These are phyloP conservation scores for Kwoniella bestiolae DNA, from an alignment of 768 basidiomycete genomes.

Conservation along the genomic window DNA sequence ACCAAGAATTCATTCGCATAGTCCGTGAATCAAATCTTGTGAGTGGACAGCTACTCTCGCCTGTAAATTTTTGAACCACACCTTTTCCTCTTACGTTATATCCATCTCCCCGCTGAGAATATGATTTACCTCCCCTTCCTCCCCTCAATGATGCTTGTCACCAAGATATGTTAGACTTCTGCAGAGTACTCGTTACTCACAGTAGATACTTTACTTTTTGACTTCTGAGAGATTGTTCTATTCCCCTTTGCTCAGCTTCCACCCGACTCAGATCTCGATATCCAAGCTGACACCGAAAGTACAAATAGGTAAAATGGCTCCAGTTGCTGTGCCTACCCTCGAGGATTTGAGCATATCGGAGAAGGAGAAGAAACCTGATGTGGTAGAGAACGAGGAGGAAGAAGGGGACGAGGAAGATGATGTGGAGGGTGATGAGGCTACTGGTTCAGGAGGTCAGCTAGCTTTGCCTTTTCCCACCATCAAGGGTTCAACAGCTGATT, in stretches of 20 bases:
- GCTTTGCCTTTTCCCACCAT: not conserved
- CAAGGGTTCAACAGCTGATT: slow-evolving; percentile 9
- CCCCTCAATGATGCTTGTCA: slow-evolving; percentile 41
- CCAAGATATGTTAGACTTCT: slow-evolving; percentile 55
- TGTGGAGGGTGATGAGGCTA: slow-evolving; percentile 27
- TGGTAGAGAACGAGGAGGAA: slow-evolving; percentile 15
- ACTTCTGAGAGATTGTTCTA: slow-evolving; percentile 30
- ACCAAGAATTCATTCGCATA: too few relatives aligned
- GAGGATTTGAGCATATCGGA: slow-evolving; percentile 28
- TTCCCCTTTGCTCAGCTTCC: not conserved
- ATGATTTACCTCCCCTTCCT: not conserved
- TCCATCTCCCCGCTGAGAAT: too few relatives aligned
- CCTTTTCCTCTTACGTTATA: too few relatives aligned
- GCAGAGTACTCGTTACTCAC: slow-evolving; percentile 23
- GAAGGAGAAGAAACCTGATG: slow-evolving; percentile 17
- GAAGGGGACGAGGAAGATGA: slow-evolving; percentile 32
- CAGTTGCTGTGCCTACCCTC: slow-evolving; percentile 21
- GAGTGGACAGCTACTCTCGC: too few relatives aligned
- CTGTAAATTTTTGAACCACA: too few relatives aligned
- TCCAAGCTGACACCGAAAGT: too few relatives aligned
- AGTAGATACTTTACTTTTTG: slow-evolving; percentile 29
- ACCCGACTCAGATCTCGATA: too few relatives aligned
- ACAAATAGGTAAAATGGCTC: slow-evolving; percentile 17
- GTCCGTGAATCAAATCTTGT: too few relatives aligned
- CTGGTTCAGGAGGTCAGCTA: slow-evolving; percentile 10